Conservation (phyloP, 2,329 filamentous ascomycete genomes). For the Fusarium dlaminii region DNA sequence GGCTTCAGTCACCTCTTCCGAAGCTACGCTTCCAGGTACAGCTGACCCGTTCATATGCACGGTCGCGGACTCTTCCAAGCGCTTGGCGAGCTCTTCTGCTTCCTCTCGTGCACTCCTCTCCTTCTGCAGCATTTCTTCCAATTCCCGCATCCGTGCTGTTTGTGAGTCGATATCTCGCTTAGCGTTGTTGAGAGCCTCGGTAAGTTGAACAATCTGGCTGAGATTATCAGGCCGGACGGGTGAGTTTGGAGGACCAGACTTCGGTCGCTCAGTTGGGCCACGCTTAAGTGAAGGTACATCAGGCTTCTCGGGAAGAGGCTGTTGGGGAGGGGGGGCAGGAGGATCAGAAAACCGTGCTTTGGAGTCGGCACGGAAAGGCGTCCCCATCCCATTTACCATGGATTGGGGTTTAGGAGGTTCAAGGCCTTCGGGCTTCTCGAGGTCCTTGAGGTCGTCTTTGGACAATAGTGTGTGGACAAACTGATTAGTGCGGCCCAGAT, state of each 20-base stretch:
- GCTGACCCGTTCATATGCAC: conserved; percentile 45
- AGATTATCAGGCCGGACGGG: conserved; percentile 67
- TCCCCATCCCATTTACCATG: conserved; percentile 61
- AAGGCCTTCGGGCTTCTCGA: conserved; percentile 59
- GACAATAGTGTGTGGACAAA: conserved; percentile 82
- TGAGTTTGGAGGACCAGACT: conserved; percentile 63
- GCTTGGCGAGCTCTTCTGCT: conserved; percentile 83
- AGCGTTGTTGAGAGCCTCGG: conserved; percentile 83
- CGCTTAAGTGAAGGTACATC: conserved; percentile 81
- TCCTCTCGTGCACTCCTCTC: conserved; percentile 84
- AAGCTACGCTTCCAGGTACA: conserved; percentile 31
- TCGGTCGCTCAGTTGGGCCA: conserved; percentile 78
- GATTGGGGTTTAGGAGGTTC: conserved; percentile 59
- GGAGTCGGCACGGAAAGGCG: conserved; percentile 73
- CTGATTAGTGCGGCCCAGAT: conserved; percentile 82
- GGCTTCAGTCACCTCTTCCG: conserved; percentile 9
- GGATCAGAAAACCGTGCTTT: conserved; percentile 92
- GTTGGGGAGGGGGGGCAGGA: conserved; percentile 90
- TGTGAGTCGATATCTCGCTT: conserved; percentile 91
- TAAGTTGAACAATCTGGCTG: conserved; percentile 83
- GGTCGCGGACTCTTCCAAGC: conserved; percentile 66
- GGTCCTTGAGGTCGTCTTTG: conserved; percentile 72
- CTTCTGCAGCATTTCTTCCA: conserved; percentile 77
- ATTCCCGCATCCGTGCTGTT: conserved; percentile 77
- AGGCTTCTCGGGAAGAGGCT: conserved; percentile 92